Evolutionary conservation across 768 basidiomycete genomes (phyloP).

Genomic region (Suillus placidus): DNA sequence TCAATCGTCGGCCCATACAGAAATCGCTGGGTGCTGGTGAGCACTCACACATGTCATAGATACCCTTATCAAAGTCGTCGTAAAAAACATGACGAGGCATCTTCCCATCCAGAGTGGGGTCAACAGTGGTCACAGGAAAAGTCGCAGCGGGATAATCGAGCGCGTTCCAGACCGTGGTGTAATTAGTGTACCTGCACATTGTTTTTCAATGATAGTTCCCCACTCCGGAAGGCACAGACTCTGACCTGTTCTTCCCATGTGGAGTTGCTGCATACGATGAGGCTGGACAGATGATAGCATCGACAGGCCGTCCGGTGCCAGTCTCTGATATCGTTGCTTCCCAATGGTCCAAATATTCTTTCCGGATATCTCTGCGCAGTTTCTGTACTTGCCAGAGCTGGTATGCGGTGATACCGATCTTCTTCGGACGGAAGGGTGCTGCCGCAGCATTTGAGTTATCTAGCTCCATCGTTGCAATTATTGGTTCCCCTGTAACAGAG

Average conservation of each 20-base stretch:
- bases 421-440: neutral
- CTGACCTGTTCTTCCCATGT: neutral
- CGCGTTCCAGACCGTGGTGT: neutral
- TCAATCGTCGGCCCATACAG: neutral
- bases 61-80: neutral
- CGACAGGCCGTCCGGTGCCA: neutral
- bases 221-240: neutral
- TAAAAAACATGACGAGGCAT: neutral
- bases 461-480: slow-evolving; percentile 18
- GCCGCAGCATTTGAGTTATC: neutral
- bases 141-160: neutral
- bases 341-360: neutral
- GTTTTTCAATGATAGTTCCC: neutral
- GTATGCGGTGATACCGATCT: neutral
- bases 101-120: neutral
- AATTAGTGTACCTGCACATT: neutral
- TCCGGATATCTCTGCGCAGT: neutral
- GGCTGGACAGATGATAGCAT: neutral
- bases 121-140: neutral
- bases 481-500: slow-evolving; percentile 53
- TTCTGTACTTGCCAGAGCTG: slow-evolving; percentile 1
- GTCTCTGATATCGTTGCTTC: neutral
- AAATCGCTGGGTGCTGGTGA: neutral
- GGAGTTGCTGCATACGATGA: neutral
- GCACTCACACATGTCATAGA: neutral